A percentile compares a stretch with the other conserved stretches of the same genome.
Conservation (phyloP, 176 grass and related monocot species). For the Oryza officinalis region DNA sequence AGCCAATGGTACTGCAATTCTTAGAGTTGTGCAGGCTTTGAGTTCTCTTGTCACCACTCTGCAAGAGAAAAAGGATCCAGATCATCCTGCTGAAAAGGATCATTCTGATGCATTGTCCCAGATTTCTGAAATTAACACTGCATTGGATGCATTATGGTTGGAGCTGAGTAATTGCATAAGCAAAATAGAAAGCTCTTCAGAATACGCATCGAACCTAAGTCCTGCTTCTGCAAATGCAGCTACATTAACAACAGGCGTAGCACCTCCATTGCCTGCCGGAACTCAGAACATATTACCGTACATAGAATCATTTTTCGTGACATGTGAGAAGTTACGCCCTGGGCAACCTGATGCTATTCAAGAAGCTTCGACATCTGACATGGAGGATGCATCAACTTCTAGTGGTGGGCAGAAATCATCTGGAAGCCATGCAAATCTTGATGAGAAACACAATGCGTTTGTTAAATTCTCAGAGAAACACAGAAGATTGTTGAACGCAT, state of each 20-base stretch:
- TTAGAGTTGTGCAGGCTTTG: conserved; percentile 93
- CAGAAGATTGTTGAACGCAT: conserved; percentile 88
- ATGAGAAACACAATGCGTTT: conserved; percentile 84
- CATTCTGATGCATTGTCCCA: conserved; percentile 66
- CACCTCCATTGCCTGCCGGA: conserved; percentile 82
- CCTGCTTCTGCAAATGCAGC: conserved; percentile 59
- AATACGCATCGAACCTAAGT: conserved; percentile 55
- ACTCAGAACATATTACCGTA: conserved; percentile 98
- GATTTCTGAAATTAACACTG: conserved; percentile 77
- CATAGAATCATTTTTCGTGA: conserved; percentile 97
- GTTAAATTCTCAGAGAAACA: conserved; percentile 97
- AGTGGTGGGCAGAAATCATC: conserved; percentile 58
- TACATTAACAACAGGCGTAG: conserved; percentile 59
- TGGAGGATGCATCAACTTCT: conserved; percentile 73
- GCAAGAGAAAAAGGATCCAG: conserved; percentile 75
- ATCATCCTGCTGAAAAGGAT: conserved; percentile 54
- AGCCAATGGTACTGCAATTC: conserved; percentile 88
- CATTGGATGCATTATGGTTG: conserved; percentile 85
- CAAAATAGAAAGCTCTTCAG: conserved; percentile 93
- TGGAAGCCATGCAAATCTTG: conserved; percentile 46
- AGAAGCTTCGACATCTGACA: conserved; percentile 77
- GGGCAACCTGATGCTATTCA: conserved; percentile 67
- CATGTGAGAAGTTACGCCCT: conserved; percentile 85
- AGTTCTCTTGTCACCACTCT: conserved; percentile 87
- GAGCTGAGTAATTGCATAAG: conserved; percentile 96